Evolutionary conservation across 495 filamentous ascomycete species (phyloP).

Genomic region (Annulohypoxylon maeteangense): DNA sequence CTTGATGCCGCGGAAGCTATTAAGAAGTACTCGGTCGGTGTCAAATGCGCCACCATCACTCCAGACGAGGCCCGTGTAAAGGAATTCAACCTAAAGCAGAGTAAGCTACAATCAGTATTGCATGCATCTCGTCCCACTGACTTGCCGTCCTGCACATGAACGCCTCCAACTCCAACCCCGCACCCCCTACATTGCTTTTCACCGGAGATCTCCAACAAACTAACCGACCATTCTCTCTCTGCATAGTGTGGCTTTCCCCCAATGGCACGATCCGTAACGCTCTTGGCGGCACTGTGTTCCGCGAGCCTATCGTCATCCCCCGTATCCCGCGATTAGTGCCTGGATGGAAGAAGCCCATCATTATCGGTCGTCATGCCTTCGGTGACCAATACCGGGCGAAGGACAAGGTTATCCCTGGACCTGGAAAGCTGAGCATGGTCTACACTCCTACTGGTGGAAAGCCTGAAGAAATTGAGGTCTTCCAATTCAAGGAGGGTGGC

Average conservation of each 20-base stretch:
- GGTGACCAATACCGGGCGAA: constrained; percentile 98
- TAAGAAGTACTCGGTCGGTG: constrained; percentile 97
- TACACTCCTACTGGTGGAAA: constrained; percentile 86
- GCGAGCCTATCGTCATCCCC: constrained; percentile 96
- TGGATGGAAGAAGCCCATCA: constrained; percentile 98
- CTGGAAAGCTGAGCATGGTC: constrained; percentile 90
- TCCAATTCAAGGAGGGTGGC: constrained; percentile 81
- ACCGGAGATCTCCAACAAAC: neutral
- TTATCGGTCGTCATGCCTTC: constrained; percentile 98
- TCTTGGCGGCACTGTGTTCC: constrained; percentile 96
- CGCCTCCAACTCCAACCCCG: constrained; percentile 15
- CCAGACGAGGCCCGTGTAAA: constrained; percentile 95
- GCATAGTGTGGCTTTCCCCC: constrained; percentile 92
- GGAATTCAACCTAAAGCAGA: constrained; percentile 98
- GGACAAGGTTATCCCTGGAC: constrained; percentile 81
- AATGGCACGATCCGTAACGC: constrained; percentile 98
- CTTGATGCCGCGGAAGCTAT: constrained; percentile 94
- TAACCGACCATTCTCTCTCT: constrained; percentile 27
- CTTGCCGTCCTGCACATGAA: constrained; percentile 11
- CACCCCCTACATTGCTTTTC: constrained; percentile 9
- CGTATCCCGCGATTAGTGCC: constrained; percentile 91
- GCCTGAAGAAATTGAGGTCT: constrained; percentile 89
- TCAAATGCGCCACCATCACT: constrained; percentile 99
- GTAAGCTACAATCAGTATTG: constrained; percentile 58
- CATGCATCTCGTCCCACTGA: constrained; percentile 9